Percentiles rank a stretch among this genome's conserved stretches.
Evolutionary conservation across 305 asterid genomes (phyloP).

Genomic region (Fraxinus sp.): DNA sequence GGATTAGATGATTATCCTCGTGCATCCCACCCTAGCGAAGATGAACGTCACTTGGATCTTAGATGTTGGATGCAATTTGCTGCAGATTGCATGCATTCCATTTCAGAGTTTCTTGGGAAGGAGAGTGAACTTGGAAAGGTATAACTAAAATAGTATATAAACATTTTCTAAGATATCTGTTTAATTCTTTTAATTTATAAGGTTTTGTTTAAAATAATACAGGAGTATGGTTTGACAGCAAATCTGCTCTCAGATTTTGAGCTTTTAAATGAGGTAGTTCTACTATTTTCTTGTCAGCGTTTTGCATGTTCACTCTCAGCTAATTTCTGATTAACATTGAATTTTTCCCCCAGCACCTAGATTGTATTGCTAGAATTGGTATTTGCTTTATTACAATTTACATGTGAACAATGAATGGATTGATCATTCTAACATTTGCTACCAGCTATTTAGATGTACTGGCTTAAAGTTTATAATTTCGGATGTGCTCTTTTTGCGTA

Average conservation of each 20-base stretch:
- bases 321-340: slow-evolving; percentile 1
- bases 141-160: not conserved
- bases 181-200: slow-evolving; percentile 12
- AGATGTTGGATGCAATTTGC: slow-evolving; percentile 99
- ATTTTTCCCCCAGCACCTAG: not conserved
- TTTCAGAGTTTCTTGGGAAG: slow-evolving; percentile 64
- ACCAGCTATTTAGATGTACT: not conserved
- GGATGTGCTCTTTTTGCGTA: slow-evolving; percentile 25
- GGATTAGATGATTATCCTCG: slow-evolving; percentile 99
- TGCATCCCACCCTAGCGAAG: slow-evolving; percentile 95
- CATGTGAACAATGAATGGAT: not conserved
- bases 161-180: slow-evolving; percentile 1
- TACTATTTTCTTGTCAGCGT: not conserved
- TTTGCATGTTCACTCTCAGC: not conserved
- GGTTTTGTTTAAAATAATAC: slow-evolving; percentile 40
- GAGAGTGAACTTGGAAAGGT: slow-evolving; percentile 64
- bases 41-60: slow-evolving; percentile 95
- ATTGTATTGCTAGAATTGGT: not conserved
- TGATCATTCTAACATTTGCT: not conserved
- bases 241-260: slow-evolving; percentile 83
- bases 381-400: not conserved
- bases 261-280: slow-evolving; percentile 71
- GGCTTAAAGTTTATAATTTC: slow-evolving; percentile 9
- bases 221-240: slow-evolving; percentile 72
- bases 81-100: slow-evolving; percentile 91